Conservation (phyloP, 768 basidiomycete species). For the Leccinum boreale region DNA sequence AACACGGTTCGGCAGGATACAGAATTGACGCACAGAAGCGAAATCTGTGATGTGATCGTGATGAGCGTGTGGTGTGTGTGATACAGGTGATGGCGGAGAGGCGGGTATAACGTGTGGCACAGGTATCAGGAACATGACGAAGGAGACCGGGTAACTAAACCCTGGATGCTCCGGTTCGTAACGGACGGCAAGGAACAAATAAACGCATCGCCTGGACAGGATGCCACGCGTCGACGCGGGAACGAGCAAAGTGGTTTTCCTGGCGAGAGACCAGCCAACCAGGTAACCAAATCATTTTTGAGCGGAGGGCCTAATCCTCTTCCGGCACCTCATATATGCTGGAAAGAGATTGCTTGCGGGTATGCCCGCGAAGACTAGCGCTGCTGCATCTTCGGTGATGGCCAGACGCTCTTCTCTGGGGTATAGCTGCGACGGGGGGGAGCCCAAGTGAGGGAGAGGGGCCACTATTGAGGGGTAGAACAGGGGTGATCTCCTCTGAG, state of each 20-base stretch:
- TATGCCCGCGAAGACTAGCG: slow-evolving; percentile 30
- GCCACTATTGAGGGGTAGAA: slow-evolving; percentile 20
- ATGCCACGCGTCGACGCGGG: slow-evolving; percentile 7
- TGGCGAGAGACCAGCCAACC: slow-evolving; percentile 19
- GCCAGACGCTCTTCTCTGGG: slow-evolving; percentile 17
- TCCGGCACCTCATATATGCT: slow-evolving; percentile 33
- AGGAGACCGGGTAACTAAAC: slow-evolving; percentile 9
- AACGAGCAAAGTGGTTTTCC: slow-evolving; percentile 12
- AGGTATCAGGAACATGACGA: slow-evolving; percentile 29
- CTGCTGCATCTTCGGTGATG: slow-evolving; percentile 32
- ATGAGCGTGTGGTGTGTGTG: slow-evolving; percentile 24
- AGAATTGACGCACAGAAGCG: slow-evolving; percentile 11
- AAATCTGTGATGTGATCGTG: slow-evolving; percentile 13
- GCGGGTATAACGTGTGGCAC: slow-evolving; percentile 29
- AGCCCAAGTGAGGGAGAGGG: slow-evolving; percentile 11
- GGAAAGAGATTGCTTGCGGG: slow-evolving; percentile 30
- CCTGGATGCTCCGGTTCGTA: slow-evolving; percentile 14
- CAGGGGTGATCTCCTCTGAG: slow-evolving; percentile 27
- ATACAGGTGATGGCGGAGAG: slow-evolving; percentile 24
- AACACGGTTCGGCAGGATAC: slow-evolving; percentile 11
- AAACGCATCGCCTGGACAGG: slow-evolving; percentile 21
- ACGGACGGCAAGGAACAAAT: slow-evolving; percentile 19
- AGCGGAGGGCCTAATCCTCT: slow-evolving; percentile 20
- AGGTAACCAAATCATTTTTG: slow-evolving; percentile 5
- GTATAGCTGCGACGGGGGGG: neutral